Base-by-base conservation (phyloP, 441 rosid genomes). In the Erysimum cheiri region DNA sequence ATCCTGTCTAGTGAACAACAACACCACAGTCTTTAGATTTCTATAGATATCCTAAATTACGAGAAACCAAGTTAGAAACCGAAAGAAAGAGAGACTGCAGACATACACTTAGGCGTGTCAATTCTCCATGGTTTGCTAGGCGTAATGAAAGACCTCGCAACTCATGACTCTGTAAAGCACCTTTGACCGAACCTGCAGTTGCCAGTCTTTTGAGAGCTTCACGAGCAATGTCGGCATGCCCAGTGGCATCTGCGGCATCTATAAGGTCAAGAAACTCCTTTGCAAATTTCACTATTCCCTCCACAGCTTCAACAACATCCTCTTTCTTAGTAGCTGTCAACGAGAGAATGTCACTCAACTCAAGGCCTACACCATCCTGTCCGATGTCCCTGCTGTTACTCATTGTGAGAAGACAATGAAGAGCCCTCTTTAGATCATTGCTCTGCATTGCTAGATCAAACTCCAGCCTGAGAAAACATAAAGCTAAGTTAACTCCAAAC, bases 161-260 rank as follows among this genome's bases (percentile, higher is more conserved):
- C 74, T 92, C 99, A 44, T 86, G 88, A 70, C 89, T 86, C 81
- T 87, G 95, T 62, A 95, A 87, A 58, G 99, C 94, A 70, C 99
- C 99, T 83, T 95, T 95, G 69, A 92, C 91, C 3, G 96, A 87
- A 72, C 99, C 98, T 40, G 99, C 97, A 44, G 95, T 87, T 64
- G 98, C 96, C 60, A 95, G 84, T 79, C 99, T 85, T 85, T 89
- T 95, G 28, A 92, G 87, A 72, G 98, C 98, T 82, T 95, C 98
- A 5, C 96, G 96, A 75, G 93, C 97, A 80, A 92, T 88, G 54
- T 92, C 94, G 26, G 79, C 91, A 64, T 90, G 93, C 46, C 92
- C 99, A 35, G 99, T 92, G 73, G 97, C 97, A 90, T 95, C 98
- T 36, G 99, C 99, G 69, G 95, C 99, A 81, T 95, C 99, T 66